These are phyloP conservation scores for Arabis hirsuta DNA, from an alignment of 345 rosid genomes.

Conservation along the genomic window DNA sequence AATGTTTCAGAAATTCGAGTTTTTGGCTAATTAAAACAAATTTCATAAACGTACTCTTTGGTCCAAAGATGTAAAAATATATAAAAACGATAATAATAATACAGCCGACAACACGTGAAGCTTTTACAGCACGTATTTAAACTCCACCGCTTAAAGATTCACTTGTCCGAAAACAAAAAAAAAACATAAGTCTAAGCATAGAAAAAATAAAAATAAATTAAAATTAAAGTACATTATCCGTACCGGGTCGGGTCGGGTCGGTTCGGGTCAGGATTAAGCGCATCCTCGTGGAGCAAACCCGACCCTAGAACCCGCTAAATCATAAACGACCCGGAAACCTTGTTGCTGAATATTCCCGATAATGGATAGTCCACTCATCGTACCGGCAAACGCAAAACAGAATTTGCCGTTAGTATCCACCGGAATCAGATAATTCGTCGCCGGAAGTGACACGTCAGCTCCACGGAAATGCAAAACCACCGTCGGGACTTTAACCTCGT, in stretches of 20 bases:
- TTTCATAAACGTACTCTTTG: background rate
- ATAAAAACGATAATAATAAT: conserved; percentile 25
- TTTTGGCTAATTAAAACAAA: background rate
- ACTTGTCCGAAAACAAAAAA: conserved; percentile 27
- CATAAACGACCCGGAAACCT: conserved; percentile 88
- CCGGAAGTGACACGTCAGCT: conserved; percentile 80
- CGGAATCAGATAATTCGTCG: conserved; percentile 86
- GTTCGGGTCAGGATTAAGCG: conserved; percentile 46
- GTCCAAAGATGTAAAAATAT: conserved; percentile 3
- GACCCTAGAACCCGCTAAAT: conserved; percentile 67
- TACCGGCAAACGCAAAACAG: conserved; percentile 97
- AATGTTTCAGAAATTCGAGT: background rate
- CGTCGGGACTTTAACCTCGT: conserved; percentile 78
- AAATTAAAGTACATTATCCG: conserved; percentile 34
- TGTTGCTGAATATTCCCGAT: conserved; percentile 97
- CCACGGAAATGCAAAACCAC: conserved; percentile 72
- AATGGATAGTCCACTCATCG: conserved; percentile 80
- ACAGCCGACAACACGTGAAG: conserved; percentile 50
- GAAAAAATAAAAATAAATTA: background rate
- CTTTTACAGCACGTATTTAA: conserved; percentile 38
- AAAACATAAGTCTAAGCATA: conserved; percentile 33
- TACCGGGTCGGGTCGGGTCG: conserved; percentile 27
- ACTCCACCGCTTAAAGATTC: conserved; percentile 43
- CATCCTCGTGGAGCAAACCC: conserved; percentile 96
- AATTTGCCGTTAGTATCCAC: conserved; percentile 74